Base-by-base conservation (phyloP, 768 basidiomycete species). In the Kwoniella pini region DNA sequence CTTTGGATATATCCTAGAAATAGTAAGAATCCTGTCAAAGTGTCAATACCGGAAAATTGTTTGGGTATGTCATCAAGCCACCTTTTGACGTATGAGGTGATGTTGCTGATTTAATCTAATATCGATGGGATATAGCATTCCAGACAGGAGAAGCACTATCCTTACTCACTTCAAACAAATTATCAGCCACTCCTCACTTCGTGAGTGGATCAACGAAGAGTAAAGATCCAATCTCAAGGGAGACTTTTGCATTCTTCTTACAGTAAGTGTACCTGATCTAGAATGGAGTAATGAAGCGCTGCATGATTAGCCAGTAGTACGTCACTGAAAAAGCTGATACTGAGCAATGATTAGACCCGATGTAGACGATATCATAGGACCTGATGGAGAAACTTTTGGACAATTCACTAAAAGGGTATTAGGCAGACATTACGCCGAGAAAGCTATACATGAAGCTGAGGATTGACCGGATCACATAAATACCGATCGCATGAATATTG, bases 61-160 rank as follows among this genome's bases (percentile, higher is more conserved):
- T 62, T 72, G 6, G 71, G 72, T 73, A 49, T 26, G 71, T 55
- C n/a, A n/a, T n/a, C n/a, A n/a, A n/a, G n/a, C n/a, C n/a, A n/a
- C n/a, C n/a, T n/a, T n/a, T n/a, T n/a, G n/a, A n/a, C n/a, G n/a
- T n/a, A n/a, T n/a, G n/a, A n/a, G n/a, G n/a, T n/a, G n/a, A n/a
- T n/a, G n/a, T 15, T 42, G 24, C 4, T 33, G 6, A n/a, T 45
- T 2, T 26, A 3, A 33, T 12, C 3, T 45, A 33, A 26, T 15
- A 4, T 15, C 19, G 21, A 43, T 10, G 2, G n/a, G 28, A 48
- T 42, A n/a, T 39, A 52, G 95, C 94, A 2, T 97, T 99, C 79
- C 96, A 99, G 77, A 98, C 93, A 0, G 96, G 96, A 5, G 93
- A 99, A 80, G 91, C 95, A 9, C 84, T 99, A 21, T 87, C 96